Evolutionary conservation across 306 rosid species (phyloP).

Genomic region (Comarum palustre): DNA sequence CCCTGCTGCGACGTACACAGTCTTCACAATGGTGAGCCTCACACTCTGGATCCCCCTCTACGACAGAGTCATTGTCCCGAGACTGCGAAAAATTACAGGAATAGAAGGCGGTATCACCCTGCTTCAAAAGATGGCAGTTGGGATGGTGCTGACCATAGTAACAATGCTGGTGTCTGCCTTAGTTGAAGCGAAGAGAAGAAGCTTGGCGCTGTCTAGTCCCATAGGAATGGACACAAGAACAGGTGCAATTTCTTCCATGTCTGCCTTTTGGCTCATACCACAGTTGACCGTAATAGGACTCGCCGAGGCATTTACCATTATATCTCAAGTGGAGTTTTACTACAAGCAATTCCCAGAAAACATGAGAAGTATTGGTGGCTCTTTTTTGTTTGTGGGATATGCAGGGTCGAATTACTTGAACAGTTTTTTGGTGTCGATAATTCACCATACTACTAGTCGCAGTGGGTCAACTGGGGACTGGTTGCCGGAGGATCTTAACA

Average conservation of each 20-base stretch:
- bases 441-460: slow-evolving; percentile 20
- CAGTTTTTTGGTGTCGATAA: slow-evolving; percentile 38
- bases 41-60: slow-evolving; percentile 38
- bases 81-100: slow-evolving; percentile 28
- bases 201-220: slow-evolving; percentile 19
- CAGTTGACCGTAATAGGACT: slow-evolving; percentile 33
- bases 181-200: slow-evolving; percentile 33
- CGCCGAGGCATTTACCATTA: slow-evolving; percentile 29
- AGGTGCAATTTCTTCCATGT: slow-evolving; percentile 37
- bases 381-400: slow-evolving; percentile 30
- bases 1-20: slow-evolving; percentile 30
- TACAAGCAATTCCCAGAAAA: slow-evolving; percentile 41
- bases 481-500: slow-evolving; percentile 50
- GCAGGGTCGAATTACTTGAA: slow-evolving; percentile 42
- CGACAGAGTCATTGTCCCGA: slow-evolving; percentile 30
- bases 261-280: slow-evolving; percentile 39
- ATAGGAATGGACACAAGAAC: slow-evolving; percentile 16
- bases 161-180: slow-evolving; percentile 32
- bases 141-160: slow-evolving; percentile 23
- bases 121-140: slow-evolving; percentile 42
- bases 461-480: slow-evolving; percentile 25
- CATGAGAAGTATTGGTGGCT: slow-evolving; percentile 42
- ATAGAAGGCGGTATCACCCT: slow-evolving; percentile 33
- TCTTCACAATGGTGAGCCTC: slow-evolving; percentile 28
- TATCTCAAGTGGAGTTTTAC: slow-evolving; percentile 31